Evolutionary conservation across 352 stramenopile genomes (phyloP).

Genomic region (Pythium volutum): DNA sequence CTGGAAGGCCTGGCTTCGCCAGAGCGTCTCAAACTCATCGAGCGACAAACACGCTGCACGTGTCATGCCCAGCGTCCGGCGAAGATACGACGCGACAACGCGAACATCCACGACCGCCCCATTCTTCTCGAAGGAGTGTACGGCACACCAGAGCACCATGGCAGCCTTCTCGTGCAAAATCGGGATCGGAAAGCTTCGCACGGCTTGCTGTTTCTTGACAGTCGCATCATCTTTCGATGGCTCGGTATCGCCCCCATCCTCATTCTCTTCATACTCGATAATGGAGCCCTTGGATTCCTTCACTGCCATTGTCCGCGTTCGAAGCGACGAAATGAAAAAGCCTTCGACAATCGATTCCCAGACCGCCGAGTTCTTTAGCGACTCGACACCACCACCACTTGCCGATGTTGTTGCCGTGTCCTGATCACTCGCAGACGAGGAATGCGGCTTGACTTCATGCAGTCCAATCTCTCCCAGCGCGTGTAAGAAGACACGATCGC

Average conservation of each 20-base stretch:
- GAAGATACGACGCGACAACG: constrained; percentile 42
- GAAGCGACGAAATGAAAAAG: constrained; percentile 56
- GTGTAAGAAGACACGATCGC: constrained; percentile 74
- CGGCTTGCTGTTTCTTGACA: constrained; percentile 22
- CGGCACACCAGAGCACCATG: constrained; percentile 49
- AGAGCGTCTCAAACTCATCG: constrained; percentile 63
- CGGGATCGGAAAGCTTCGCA: constrained; percentile 48
- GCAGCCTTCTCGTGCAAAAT: constrained; percentile 64
- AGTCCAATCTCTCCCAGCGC: constrained; percentile 58
- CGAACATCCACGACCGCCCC: constrained; percentile 20
- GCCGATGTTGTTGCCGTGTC: constrained; percentile 20
- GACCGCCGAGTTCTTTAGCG: constrained; percentile 37
- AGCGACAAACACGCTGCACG: constrained; percentile 43
- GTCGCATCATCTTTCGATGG: background rate
- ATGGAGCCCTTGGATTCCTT: constrained; percentile 32
- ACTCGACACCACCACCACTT: constrained; percentile 27
- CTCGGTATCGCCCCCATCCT: constrained; percentile 29
- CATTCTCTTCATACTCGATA: constrained; percentile 30
- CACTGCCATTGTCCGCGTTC: constrained; percentile 27
- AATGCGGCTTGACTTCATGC: constrained; percentile 32
- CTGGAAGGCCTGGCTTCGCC: constrained; percentile 50
- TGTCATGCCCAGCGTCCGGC: constrained; percentile 43
- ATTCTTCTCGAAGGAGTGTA: constrained; percentile 46
- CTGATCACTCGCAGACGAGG: constrained; percentile 28
- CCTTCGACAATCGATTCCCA: constrained; percentile 61